Evolutionary conservation across 495 filamentous ascomycete genomes (phyloP).

Genomic region (Daldinia loculata): DNA sequence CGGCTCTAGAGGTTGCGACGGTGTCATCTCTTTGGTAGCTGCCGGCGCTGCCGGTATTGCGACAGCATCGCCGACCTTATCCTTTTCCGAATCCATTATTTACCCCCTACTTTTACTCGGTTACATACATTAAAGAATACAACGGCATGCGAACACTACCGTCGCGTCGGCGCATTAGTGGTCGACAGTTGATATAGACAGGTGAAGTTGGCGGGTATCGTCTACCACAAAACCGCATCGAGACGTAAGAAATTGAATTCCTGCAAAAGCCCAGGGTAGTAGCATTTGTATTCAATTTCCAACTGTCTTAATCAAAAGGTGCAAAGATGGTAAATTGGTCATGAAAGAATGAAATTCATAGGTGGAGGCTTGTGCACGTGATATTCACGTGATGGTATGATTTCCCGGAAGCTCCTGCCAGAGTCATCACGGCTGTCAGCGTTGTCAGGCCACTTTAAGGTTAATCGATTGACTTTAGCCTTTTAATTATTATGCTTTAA

Average conservation of each 20-base stretch:
- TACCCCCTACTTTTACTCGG: not conserved
- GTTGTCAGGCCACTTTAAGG: slow-evolving; percentile 9
- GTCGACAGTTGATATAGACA: not conserved
- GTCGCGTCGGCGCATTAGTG: not conserved
- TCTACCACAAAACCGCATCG: not conserved
- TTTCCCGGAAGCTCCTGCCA: slow-evolving; percentile 14
- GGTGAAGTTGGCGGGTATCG: not conserved
- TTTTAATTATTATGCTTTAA: not conserved
- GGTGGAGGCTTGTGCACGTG: slow-evolving; percentile 42
- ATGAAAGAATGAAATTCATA: slow-evolving; percentile 33
- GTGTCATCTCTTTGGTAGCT: not conserved
- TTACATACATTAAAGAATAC: not conserved
- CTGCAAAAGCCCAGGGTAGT: not conserved
- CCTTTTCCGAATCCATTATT: slow-evolving; percentile 22
- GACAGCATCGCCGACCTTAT: slow-evolving; percentile 9
- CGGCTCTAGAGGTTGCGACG: not conserved
- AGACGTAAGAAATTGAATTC: not conserved
- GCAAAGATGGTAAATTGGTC: slow-evolving; percentile 19
- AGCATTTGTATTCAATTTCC: slow-evolving; percentile 5
- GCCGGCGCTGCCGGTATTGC: not conserved
- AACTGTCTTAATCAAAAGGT: slow-evolving; percentile 3
- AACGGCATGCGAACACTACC: not conserved
- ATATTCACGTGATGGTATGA: slow-evolving; percentile 41
- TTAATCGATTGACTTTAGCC: not conserved
- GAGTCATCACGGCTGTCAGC: not conserved